phyloP scores from a whole-genome alignment of 73 alveolate genomes.

The Diophrys appendiculata region DNA sequence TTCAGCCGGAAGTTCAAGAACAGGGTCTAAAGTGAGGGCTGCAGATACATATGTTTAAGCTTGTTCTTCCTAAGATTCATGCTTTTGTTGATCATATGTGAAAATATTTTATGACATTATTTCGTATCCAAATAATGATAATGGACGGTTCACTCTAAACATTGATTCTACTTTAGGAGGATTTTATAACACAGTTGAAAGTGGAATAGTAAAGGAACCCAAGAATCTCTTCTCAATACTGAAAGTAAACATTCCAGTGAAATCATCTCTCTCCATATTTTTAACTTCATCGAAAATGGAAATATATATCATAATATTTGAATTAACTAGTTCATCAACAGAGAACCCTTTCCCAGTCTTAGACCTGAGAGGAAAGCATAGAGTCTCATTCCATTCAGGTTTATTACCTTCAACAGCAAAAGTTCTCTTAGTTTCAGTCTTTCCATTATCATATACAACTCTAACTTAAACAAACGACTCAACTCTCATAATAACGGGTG shows the following conservation, averaged over 20 bases:
- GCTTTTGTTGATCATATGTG: conserved; percentile 39
- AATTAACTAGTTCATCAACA: conserved; percentile 87
- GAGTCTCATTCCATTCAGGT: conserved; percentile 98
- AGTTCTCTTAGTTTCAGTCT: conserved; percentile 80
- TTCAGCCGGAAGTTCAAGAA: conserved; percentile 85
- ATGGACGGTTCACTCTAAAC: conserved; percentile 94
- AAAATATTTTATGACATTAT: conserved; percentile 36
- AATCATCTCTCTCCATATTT: conserved; percentile 23
- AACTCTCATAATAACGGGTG: conserved; percentile 25
- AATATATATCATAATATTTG: conserved; percentile 81
- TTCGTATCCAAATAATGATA: conserved; percentile 74
- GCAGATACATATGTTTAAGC: conserved; percentile 78
- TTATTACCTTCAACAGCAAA: conserved; percentile 89
- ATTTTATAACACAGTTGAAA: conserved; percentile 82
- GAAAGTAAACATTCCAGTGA: background rate
- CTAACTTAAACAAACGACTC: conserved; percentile 88
- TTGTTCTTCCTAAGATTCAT: conserved; percentile 57
- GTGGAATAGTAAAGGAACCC: conserved; percentile 87
- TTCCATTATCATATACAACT: conserved; percentile 54
- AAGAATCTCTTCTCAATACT: conserved; percentile 60
- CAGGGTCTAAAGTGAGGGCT: conserved; percentile 86
- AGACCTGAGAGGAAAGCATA: conserved; percentile 71
- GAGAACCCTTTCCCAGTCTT: conserved; percentile 80
- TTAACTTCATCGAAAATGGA: conserved; percentile 89
- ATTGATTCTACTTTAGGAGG: conserved; percentile 92